Evolutionary conservation across 2,329 filamentous ascomycete species (phyloP), one percentile per base, ranked within the genome.

Genomic region (Aureobasidium sp.): DNA sequence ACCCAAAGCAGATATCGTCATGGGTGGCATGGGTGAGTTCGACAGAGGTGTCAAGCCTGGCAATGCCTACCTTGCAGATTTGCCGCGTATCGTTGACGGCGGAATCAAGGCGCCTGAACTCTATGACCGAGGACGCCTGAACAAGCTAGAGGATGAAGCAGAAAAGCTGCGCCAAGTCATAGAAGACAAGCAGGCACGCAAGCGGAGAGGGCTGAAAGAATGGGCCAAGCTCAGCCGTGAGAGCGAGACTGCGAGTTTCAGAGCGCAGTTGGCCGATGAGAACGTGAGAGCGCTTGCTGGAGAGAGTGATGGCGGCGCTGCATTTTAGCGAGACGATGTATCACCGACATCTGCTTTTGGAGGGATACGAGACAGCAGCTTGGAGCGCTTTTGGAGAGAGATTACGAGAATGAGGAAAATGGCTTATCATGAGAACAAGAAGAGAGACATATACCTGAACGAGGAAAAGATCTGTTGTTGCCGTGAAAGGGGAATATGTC

Each of bases 71-170:
- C 72, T 81, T 20, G 68, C 74, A 8, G 76, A 78, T 50, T 62
- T 81, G 2, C 76, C 79, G 1, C 74, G 74, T 61, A 71, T 77
- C 32, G 69, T 79, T 17, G 74, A 76, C 2, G 78, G 78, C 20
- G 79, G 79, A 2, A 66, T 70, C 59, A 76, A 74, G 63, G 72
- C 73, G 27, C 75, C 76, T 17, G 75, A 78, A 24, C 55, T 77
- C 7, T 71, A 75, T 61, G 77, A 80, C 62, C 73, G 70, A 64
- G 74, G 72, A 48, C 76, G 76, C 63, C 70, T 80, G 9, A 66
- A 72, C 52, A 78, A 76, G 67, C 67, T 81, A 13, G 77, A 80
- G 63, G 76, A 80, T 10, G 78, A 81, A 53, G 74, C 77, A 1
- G 73, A 76, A 63, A 76, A 72, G 66, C 64, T 81, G 64, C 69